Percentiles rank a stretch among this genome's conserved stretches.
Evolutionary conservation across 2,329 filamentous ascomycete genomes (phyloP).

Genomic region (Colletotrichum phormii): DNA sequence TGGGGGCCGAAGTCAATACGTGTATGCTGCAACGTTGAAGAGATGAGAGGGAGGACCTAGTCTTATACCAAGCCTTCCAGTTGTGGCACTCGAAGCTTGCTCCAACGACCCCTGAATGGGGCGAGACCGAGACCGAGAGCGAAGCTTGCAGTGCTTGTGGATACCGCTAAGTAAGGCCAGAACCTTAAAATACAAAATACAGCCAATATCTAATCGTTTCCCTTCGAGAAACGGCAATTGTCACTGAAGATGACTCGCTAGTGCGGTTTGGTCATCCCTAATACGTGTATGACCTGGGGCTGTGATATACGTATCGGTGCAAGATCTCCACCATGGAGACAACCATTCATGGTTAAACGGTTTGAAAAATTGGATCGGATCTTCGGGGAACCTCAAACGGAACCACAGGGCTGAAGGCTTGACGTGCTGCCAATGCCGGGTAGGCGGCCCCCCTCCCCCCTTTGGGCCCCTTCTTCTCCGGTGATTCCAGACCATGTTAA

Average conservation of each 20-base stretch:
- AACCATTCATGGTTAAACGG: too few species aligned
- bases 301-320: too few species aligned
- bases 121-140: conserved; percentile 23
- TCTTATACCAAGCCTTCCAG: too few species aligned
- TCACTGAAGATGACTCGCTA: conserved; percentile 6
- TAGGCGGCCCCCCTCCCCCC: too few species aligned
- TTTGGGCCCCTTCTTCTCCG: background rate
- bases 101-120: background rate
- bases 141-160: background rate
- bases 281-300: background rate
- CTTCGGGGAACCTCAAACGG: background rate
- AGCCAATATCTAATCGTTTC: background rate
- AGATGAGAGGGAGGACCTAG: background rate
- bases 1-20: too few species aligned
- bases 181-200: conserved; percentile 2
- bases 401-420: background rate
- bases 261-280: background rate
- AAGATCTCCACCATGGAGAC: too few species aligned
- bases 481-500: background rate
- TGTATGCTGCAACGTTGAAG: too few species aligned
- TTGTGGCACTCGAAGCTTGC: too few species aligned
- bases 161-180: background rate
- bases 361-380: too few species aligned
- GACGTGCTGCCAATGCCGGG: background rate
- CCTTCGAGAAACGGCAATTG: background rate